phyloP scores from a whole-genome alignment of 2,329 filamentous ascomycete species.

The Alternaria panax region DNA sequence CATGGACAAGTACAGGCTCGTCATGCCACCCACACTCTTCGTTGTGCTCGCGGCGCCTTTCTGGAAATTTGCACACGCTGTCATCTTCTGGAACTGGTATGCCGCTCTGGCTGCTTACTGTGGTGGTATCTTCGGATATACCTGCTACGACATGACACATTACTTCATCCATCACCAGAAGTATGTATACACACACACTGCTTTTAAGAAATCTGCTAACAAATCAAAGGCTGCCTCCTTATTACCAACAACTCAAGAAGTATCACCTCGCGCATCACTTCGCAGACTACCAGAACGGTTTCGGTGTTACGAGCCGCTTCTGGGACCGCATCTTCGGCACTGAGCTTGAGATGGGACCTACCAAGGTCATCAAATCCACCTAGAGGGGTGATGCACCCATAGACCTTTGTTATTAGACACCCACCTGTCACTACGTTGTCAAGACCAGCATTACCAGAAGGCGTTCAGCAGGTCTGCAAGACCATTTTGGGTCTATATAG shows the following conservation, averaged over 20 bases:
- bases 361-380: constrained; percentile 58
- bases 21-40: constrained; percentile 95
- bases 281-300: constrained; percentile 96
- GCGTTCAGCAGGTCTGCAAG: constrained; percentile 13
- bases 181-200: constrained; percentile 53
- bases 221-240: constrained; percentile 71
- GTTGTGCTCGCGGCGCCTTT: constrained; percentile 83
- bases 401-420: constrained; percentile 2
- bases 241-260: constrained; percentile 94
- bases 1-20: constrained; percentile 97
- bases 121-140: constrained; percentile 92
- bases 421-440: constrained; percentile 5
- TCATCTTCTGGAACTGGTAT: constrained; percentile 88
- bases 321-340: constrained; percentile 96
- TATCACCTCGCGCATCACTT: constrained; percentile 98
- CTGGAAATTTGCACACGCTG: constrained; percentile 83
- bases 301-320: constrained; percentile 94
- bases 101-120: constrained; percentile 80
- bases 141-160: constrained; percentile 96
- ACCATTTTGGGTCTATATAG: constrained; percentile 5
- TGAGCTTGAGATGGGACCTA: constrained; percentile 67
- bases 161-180: constrained; percentile 98
- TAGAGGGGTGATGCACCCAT: constrained; percentile 6
- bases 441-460: constrained; percentile 13
- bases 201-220: constrained; percentile 14